Base-by-base conservation (phyloP, 2,329 filamentous ascomycete species). In the Neonectria hederae region DNA sequence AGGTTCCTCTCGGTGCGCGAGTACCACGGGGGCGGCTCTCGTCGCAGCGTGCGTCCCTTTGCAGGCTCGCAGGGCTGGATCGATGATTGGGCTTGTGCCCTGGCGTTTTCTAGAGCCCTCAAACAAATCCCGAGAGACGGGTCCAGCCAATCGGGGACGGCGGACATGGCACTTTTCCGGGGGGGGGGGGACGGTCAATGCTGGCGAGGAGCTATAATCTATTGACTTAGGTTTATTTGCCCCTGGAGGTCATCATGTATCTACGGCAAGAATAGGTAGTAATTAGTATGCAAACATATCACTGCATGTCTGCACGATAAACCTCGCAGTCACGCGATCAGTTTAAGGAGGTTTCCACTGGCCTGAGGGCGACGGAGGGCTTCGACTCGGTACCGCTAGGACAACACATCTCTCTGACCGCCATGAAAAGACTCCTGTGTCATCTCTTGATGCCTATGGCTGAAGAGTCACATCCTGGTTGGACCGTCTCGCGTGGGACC, bases 121-220 rank as follows among this genome's bases (percentile, higher is more conserved):
- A 46, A 30, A 21, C 48, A 53, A 45, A 30, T 59, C 58, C 63
- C 63, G 63, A 43, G n/a, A 59, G 60, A 60, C 42, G 60, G 63
- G 63, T 65, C 59, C 55, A 52, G 45, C 63, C 59, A 65, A 64
- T 66, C 60, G 60, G 61, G 61, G 56, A 32, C 49, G 49, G 61
- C 28, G 53, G 58, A 26, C 53, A 49, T 28, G 52, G 21, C 62
- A 45, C 55, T 56, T 62, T 65, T 61, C 58, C 58, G 62, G 58
- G 58, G 62, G 58, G n/a, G 62, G 58, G 58, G 62, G 58, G n/a
- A 26, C 42, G 53, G 48, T 48, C 58, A 46, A 35, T 62, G 53
- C 49, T 54, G 55, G 54, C 22, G 55, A 43, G 21, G 51, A 51
- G 42, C 19, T 42, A 30, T 19, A 48, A 55, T 19, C 21, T 13